phyloP scores from a whole-genome alignment of 2,329 filamentous ascomycete genomes.

The Scedosporium dehoogii region DNA sequence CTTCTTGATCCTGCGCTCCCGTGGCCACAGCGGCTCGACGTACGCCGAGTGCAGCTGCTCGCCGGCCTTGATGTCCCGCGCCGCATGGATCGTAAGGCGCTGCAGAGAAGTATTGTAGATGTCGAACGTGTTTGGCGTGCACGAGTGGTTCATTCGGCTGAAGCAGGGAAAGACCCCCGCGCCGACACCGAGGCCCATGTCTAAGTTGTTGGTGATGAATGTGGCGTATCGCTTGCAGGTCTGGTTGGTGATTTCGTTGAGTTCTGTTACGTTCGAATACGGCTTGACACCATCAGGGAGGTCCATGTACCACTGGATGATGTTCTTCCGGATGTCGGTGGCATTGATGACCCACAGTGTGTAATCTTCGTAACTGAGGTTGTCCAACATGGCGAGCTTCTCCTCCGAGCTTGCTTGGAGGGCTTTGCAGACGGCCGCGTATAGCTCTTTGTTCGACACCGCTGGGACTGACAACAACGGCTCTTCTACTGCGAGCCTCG shows the following conservation, averaged over 20 bases:
- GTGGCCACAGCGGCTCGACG: not conserved
- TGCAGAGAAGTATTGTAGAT: not conserved
- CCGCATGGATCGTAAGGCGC: not conserved
- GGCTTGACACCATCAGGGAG: not conserved
- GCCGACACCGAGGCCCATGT: not conserved
- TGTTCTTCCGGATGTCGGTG: not conserved
- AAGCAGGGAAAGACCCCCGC: not conserved
- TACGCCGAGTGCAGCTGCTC: not conserved
- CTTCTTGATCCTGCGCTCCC: not conserved
- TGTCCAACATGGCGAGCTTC: not conserved
- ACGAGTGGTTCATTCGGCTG: not conserved
- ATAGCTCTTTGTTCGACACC: not conserved
- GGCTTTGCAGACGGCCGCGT: not conserved
- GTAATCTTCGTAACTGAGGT: not conserved
- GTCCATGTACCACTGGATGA: constrained; percentile 1
- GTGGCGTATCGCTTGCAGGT: not conserved
- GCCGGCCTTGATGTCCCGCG: not conserved
- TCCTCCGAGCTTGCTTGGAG: not conserved
- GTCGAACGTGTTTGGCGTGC: not conserved
- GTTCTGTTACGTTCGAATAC: not conserved
- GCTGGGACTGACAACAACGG: not conserved
- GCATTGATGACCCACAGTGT: not conserved
- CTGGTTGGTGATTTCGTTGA: not conserved
- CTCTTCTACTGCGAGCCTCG: not conserved
- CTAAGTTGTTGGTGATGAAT: not conserved